Base-by-base conservation (phyloP, 2,329 filamentous ascomycete genomes). In the Magnaporthiopsis rhizophila region DNA sequence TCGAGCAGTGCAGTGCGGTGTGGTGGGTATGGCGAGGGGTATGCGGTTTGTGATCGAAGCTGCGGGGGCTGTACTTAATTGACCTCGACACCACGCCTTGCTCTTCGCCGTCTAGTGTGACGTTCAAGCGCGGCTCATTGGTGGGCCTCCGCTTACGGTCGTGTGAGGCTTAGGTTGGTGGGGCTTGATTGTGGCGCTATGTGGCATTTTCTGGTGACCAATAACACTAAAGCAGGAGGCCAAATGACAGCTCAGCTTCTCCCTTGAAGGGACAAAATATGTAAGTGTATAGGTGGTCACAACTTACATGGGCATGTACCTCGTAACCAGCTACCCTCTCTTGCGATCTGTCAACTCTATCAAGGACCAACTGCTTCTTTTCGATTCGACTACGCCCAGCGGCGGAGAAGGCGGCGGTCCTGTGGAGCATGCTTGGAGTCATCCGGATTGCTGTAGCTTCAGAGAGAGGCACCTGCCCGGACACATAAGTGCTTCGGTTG, bases 1-100 rank as follows among this genome's bases (percentile, higher is more conserved):
- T 53, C 56, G 28, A 45, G 50, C 59, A 56, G 61, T 26, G 59
- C 34, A 26, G 50, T 57, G 28, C 61, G 61, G n/a, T 24, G 57
- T 30, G 26, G 36, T 56, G 61, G 18, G 50, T 62, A 26, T 62
- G 45, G 45, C 45, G 45, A 53, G 18, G 45, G 21, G 45, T 53
- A n/a, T 53, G 45, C 45, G n/a, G n/a, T 9, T 24, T 53, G 45
- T 24, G 21, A 53, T 11, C 7, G 45, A 53, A n/a, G 45, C 21
- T 53, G 45, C 7, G 45, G 45, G 45, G 45, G 45, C 1, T 3
- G 6, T 21, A 53, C 21, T 53, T 2, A 50, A 50, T 13, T 11
- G 21, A 21, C 38, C 30, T 30, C 30, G 30, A 30, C 30, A 30
- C 12, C 34, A 36, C 3, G 34, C 18, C 21, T n/a, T 21, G 13